Base-by-base conservation (phyloP, 805 yeast genomes). In the Nakazawaea laoshanensis region DNA sequence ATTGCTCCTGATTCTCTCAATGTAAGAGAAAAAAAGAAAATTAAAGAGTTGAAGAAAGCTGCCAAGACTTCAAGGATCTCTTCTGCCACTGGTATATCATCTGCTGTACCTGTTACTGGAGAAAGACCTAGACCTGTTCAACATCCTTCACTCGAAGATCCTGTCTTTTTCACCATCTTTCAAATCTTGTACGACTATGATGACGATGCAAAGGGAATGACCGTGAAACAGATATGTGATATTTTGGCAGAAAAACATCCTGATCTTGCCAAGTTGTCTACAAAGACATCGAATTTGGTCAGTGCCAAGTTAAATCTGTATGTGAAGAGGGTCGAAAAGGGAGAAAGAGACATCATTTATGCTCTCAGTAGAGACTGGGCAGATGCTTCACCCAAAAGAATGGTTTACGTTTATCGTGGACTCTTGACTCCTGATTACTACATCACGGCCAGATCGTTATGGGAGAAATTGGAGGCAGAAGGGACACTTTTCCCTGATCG, bases 361-460 rank as follows among this genome's bases (percentile, higher is more conserved):
- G 85, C 89, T 13, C 58, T 83, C 27, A 77, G 86, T 1, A 71
- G 94, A 57, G 92, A 83, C 53, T 83, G 94, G 94, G 89, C 94
- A 3, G 89, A 82, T 53, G 86, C 89, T 12, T 76, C 86, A 2
- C 94, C 94, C 32, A 78, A 83, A 48, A 67, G 94, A 61, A 83
- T 83, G 94, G 87, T 83, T 18, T 83, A 83, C 48, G 87, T 81
- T 31, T 83, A 83, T 53, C 73, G 92, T 47, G 94, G 94, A 24
- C 58, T 80, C 19, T 61, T 83, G 40, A 71, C 89, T 19, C 66
- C 74, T n/a, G 88, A 82, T 50, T 83, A 78, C 55, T 78, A 77
- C 45, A 57, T 74, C 24, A 84, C 77, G 49, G 89, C 83, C 6
- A 70, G 75, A 32, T 70, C 68, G 41, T 74, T 78, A 29, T 36